A percentile compares a stretch with the other conserved stretches of the same genome.
Evolutionary conservation across 306 rosid genomes (phyloP).

Genomic region (Dryas octopetala): DNA sequence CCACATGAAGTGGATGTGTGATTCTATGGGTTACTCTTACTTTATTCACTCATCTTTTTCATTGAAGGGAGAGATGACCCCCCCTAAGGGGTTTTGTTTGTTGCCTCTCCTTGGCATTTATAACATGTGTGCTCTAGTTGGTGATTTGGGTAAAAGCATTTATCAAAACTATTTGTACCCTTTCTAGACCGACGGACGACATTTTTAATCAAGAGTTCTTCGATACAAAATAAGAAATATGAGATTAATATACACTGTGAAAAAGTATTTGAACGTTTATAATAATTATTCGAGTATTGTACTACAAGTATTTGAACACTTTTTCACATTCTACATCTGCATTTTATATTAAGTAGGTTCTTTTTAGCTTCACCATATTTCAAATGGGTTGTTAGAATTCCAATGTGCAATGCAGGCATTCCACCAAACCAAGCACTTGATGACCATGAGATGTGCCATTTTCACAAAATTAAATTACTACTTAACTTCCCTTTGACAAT

Average conservation of each 20-base stretch:
- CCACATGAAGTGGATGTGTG: conserved; percentile 68
- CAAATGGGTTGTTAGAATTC: conserved; percentile 17
- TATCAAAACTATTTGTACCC: neutral
- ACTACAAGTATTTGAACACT: too few relatives aligned
- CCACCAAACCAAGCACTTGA: conserved; percentile 32
- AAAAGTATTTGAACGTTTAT: too few relatives aligned
- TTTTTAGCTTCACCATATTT: too few relatives aligned
- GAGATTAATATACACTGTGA: too few relatives aligned
- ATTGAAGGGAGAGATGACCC: conserved; percentile 34
- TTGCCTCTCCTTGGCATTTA: conserved; percentile 38
- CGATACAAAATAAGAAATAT: too few relatives aligned
- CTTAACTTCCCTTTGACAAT: conserved; percentile 43
- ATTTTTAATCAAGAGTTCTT: too few relatives aligned
- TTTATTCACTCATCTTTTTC: conserved; percentile 54
- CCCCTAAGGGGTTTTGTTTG: conserved; percentile 40
- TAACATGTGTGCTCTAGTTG: conserved; percentile 17
- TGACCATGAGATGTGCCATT: conserved; percentile 40
- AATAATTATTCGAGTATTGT: too few relatives aligned
- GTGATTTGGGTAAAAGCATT: conserved; percentile 31
- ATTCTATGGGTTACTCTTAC: conserved; percentile 47
- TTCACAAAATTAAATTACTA: conserved; percentile 29
- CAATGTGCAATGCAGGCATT: conserved; percentile 58
- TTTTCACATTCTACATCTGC: too few relatives aligned
- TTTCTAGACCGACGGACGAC: too few relatives aligned
- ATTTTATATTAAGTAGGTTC: neutral